phyloP scores from a whole-genome alignment of 495 filamentous ascomycete species.

The Trichoderma erinaceum region DNA sequence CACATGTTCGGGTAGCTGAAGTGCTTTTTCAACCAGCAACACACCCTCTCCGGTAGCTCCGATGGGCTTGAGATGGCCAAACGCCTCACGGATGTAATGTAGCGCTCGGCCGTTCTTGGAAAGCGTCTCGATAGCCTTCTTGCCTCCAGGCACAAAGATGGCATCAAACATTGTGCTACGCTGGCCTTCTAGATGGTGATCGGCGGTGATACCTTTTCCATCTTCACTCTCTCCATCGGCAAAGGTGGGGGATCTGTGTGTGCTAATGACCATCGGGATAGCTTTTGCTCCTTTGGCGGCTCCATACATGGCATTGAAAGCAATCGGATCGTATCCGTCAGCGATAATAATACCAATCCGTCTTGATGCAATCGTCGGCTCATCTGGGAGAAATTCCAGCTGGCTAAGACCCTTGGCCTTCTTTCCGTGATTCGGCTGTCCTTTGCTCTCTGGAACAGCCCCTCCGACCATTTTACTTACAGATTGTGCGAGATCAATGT shows the following conservation, averaged over 20 bases:
- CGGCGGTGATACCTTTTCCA: conserved; percentile 55
- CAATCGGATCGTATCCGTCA: conserved; percentile 68
- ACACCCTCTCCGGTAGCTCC: conserved; percentile 68
- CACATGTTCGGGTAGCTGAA: conserved; percentile 49
- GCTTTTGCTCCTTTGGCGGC: conserved; percentile 57
- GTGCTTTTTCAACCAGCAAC: conserved; percentile 51
- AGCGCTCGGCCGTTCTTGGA: conserved; percentile 68
- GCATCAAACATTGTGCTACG: conserved; percentile 84
- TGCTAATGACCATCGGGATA: conserved; percentile 65
- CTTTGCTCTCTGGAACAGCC: conserved; percentile 47
- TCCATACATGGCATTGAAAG: conserved; percentile 58
- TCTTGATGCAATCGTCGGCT: conserved; percentile 63
- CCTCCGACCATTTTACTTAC: conserved; percentile 67
- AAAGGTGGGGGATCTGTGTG: conserved; percentile 53
- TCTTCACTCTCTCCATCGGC: conserved; percentile 45
- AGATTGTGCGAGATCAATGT: conserved; percentile 60
- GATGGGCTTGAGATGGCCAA: conserved; percentile 74
- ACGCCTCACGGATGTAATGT: conserved; percentile 81
- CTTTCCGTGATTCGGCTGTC: conserved; percentile 57
- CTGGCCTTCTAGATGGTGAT: conserved; percentile 78
- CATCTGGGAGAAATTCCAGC: conserved; percentile 54
- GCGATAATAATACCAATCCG: conserved; percentile 73
- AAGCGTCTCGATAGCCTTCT: conserved; percentile 52
- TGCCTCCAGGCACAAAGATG: conserved; percentile 71
- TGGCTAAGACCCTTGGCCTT: conserved; percentile 62